phyloP scores from a whole-genome alignment of 768 basidiomycete species.

The Asterophora lycoperdoides region DNA sequence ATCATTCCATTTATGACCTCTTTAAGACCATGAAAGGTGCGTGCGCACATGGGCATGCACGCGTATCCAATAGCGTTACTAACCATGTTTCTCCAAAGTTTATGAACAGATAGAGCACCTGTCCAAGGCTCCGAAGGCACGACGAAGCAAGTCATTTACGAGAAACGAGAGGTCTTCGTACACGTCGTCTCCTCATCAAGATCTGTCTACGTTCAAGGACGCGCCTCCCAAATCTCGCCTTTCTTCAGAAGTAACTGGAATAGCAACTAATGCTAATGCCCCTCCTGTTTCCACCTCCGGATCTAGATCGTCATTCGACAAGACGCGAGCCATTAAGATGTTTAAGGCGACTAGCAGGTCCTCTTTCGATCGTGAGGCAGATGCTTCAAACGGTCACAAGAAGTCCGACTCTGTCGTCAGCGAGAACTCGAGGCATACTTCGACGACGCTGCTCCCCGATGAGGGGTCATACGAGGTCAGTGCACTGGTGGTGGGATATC shows the following conservation, averaged over 20 bases:
- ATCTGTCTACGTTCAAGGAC: conserved; percentile 32
- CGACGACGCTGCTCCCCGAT: conserved; percentile 24
- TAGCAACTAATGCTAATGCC: conserved; percentile 20
- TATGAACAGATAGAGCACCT: conserved; percentile 75
- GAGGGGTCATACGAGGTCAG: conserved; percentile 35
- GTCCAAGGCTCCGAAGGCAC: conserved; percentile 51
- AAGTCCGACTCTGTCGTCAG: conserved; percentile 52
- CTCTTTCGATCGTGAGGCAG: conserved; percentile 36
- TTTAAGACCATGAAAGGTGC: conserved; percentile 86
- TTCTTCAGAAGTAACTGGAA: conserved; percentile 36
- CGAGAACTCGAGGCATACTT: conserved; percentile 39
- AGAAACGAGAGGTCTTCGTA: conserved; percentile 48
- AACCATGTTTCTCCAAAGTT: conserved; percentile 37
- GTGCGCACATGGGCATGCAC: conserved; percentile 16
- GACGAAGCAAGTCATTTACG: conserved; percentile 68
- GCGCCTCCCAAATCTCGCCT: conserved; percentile 31
- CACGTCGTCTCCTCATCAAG: conserved; percentile 43
- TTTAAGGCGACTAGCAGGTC: conserved; percentile 39
- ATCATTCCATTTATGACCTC: conserved; percentile 77
- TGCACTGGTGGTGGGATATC: conserved; percentile 6
- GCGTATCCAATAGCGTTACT: not conserved
- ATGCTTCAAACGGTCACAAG: conserved; percentile 46
- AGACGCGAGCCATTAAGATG: conserved; percentile 56
- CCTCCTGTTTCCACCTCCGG: conserved; percentile 22
- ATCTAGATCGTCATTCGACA: conserved; percentile 61